Conservation (phyloP, 208 protist genomes). For the Acanthamoeba healyi region DNA sequence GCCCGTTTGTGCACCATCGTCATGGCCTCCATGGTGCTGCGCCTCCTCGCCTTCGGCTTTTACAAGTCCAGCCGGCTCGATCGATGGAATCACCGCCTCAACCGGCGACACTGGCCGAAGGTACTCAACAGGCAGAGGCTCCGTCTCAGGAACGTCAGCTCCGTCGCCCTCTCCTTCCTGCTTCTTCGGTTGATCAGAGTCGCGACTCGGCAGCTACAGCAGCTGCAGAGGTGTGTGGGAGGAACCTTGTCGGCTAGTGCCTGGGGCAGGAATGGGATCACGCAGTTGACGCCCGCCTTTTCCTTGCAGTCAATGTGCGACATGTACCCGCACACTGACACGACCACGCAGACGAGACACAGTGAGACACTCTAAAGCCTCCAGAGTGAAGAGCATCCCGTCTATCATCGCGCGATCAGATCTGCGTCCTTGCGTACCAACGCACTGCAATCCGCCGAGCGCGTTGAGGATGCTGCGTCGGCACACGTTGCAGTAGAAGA, state of each 20-base stretch:
- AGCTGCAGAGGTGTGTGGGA: no score
- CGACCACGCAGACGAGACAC: neutral
- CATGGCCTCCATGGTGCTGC: no score
- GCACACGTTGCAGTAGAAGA: constrained; percentile 32
- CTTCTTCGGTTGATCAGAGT: no score
- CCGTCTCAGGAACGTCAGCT: neutral
- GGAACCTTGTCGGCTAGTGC: no score
- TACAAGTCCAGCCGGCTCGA: neutral
- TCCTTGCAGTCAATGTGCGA: constrained; percentile 36
- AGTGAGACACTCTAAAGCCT: neutral
- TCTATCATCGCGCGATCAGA: neutral
- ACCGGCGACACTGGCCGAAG: no score
- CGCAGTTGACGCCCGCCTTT: neutral
- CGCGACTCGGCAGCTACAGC: no score
- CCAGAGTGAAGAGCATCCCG: neutral
- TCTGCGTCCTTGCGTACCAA: neutral
- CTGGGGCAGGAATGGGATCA: constrained; percentile 15
- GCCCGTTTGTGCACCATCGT: no score
- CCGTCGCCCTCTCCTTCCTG: no score
- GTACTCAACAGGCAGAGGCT: neutral
- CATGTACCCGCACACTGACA: constrained; percentile 23
- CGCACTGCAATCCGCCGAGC: constrained; percentile 20
- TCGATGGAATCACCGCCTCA: neutral
- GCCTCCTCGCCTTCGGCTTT: no score
- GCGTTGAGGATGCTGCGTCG: constrained; percentile 27